Evolutionary conservation across 352 stramenopile genomes (phyloP).

Genomic region (Pythium dissotocum): DNA sequence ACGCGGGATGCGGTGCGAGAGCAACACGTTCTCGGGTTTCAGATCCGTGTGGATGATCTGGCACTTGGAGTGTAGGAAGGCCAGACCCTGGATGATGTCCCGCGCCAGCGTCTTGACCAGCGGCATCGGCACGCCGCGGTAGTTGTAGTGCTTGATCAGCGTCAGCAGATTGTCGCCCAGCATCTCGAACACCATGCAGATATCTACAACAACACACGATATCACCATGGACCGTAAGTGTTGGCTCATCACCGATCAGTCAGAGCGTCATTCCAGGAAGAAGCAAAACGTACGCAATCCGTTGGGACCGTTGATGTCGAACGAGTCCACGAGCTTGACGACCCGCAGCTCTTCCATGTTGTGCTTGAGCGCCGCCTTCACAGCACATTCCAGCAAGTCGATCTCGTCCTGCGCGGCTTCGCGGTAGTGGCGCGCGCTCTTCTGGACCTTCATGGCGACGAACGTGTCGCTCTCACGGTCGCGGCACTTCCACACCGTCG

Average conservation of each 20-base stretch:
- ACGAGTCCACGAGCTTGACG: conserved; percentile 91
- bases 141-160: conserved; percentile 99
- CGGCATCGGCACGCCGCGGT: conserved; percentile 95
- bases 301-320: conserved; percentile 96
- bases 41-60: conserved; percentile 99
- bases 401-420: conserved; percentile 99
- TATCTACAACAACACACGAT: conserved; percentile 36
- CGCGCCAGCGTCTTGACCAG: conserved; percentile 94
- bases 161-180: conserved; percentile 98
- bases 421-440: conserved; percentile 97
- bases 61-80: conserved; percentile 97
- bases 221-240: not conserved
- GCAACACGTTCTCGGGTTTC: conserved; percentile 99
- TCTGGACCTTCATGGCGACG: conserved; percentile 98
- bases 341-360: conserved; percentile 45
- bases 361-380: conserved; percentile 52
- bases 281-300: conserved; percentile 73
- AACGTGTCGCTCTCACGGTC: conserved; percentile 83
- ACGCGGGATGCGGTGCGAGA: conserved; percentile 80
- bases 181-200: conserved; percentile 99
- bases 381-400: conserved; percentile 93
- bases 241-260: not conserved
- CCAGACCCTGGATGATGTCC: conserved; percentile 95
- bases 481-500: conserved; percentile 98
- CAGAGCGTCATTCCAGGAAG: not conserved